Conservation (phyloP, 164 flowering plant species). For the Pachysandra terminalis region DNA sequence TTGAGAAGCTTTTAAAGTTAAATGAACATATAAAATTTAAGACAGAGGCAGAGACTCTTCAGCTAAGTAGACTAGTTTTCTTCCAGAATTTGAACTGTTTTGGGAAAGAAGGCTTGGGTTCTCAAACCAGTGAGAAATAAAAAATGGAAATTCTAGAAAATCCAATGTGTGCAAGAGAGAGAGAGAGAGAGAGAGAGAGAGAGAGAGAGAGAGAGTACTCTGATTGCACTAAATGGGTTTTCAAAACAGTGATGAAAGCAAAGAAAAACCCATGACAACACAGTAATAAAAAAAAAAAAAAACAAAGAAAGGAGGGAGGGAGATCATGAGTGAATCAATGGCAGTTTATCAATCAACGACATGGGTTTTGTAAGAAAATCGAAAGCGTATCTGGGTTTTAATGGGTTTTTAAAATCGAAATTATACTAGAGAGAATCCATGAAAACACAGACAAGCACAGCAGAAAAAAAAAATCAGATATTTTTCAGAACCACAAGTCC, state of each 20-base stretch:
- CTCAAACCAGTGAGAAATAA: too few relatives aligned
- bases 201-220: too few relatives aligned
- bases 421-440: constrained; percentile 2
- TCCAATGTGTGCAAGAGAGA: too few relatives aligned
- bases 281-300: too few relatives aligned
- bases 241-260: constrained; percentile 54
- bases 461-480: not conserved
- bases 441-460: not conserved
- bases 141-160: too few relatives aligned
- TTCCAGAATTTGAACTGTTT: constrained; percentile 44
- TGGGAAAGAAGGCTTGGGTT: too few relatives aligned
- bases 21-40: not conserved
- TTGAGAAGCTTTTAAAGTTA: constrained; percentile 12
- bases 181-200: too few relatives aligned
- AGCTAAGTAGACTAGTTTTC: constrained; percentile 22
- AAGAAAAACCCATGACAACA: too few relatives aligned
- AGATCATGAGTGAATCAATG: too few relatives aligned
- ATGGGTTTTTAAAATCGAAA: constrained; percentile 20
- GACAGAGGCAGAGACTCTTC: not conserved
- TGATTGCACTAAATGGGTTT: constrained; percentile 40
- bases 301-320: too few relatives aligned
- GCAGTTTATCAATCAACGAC: constrained; percentile 32
- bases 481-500: not conserved
- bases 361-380: constrained; percentile 33
- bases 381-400: constrained; percentile 30